Conservation (phyloP, 2,329 filamentous ascomycete species). For the Bipolaris zeicola region DNA sequence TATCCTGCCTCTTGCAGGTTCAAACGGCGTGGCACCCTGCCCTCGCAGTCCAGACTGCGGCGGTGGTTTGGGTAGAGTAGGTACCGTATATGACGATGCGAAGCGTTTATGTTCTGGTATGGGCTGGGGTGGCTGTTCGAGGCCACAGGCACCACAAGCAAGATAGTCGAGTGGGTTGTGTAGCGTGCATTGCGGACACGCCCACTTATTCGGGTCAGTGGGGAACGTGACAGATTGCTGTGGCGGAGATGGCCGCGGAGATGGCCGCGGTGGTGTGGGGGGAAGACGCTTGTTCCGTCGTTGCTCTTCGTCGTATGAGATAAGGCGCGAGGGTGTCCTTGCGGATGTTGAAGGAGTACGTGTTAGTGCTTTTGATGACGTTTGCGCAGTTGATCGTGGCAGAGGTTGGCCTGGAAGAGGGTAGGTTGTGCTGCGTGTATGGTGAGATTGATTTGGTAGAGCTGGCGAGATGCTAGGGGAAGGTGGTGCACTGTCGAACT, state of each 20-base stretch:
- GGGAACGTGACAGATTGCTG: slow-evolving; percentile 22
- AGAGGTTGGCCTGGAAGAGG: slow-evolving; percentile 37
- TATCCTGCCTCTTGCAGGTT: slow-evolving; percentile 54
- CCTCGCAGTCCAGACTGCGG: slow-evolving; percentile 36
- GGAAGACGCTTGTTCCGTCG: slow-evolving; percentile 32
- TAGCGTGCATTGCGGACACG: slow-evolving; percentile 66
- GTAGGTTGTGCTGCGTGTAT: slow-evolving; percentile 18
- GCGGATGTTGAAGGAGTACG: slow-evolving; percentile 15
- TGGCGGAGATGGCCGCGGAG: slow-evolving; percentile 27
- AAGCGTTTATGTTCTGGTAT: slow-evolving; percentile 43
- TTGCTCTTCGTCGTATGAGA: slow-evolving; percentile 36
- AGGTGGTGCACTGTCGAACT: slow-evolving; percentile 53
- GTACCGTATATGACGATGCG: slow-evolving; percentile 28
- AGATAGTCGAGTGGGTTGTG: slow-evolving; percentile 65
- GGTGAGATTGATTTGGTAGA: slow-evolving; percentile 9
- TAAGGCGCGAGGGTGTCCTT: slow-evolving; percentile 29
- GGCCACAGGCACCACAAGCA: slow-evolving; percentile 64
- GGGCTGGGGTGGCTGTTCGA: slow-evolving; percentile 58
- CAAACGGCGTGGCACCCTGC: slow-evolving; percentile 47
- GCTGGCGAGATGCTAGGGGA: slow-evolving; percentile 55
- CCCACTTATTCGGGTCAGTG: slow-evolving; percentile 56
- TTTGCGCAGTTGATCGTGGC: slow-evolving; percentile 42
- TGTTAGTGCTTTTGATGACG: slow-evolving; percentile 14
- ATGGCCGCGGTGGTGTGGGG: slow-evolving; percentile 39
- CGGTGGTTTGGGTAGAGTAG: slow-evolving; percentile 39